Evolutionary conservation across 1,139 yeast species (phyloP).

Genomic region (Pichia norvegensis): DNA sequence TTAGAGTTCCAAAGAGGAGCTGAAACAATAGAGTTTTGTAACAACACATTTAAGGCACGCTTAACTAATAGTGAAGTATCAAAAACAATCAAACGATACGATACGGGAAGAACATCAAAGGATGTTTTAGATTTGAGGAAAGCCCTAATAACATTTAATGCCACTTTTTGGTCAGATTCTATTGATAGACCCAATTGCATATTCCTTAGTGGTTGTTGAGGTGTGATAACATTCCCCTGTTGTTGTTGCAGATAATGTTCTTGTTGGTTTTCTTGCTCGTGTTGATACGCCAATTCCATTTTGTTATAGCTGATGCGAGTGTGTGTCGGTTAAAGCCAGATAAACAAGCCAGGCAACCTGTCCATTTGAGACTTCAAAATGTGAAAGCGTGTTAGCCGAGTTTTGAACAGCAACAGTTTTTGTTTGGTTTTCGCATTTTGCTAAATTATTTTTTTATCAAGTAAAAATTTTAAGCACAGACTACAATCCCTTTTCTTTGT

Average conservation of each 20-base stretch:
- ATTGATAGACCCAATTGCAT: not conserved
- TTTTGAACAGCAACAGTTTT: not conserved
- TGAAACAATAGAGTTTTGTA: slow-evolving; percentile 90
- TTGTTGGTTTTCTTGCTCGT: not conserved
- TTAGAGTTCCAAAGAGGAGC: slow-evolving; percentile 97
- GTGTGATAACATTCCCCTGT: not conserved
- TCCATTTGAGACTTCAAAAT: not conserved
- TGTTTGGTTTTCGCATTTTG: not conserved
- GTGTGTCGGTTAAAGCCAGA: not conserved
- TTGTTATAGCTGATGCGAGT: not conserved
- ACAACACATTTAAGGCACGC: slow-evolving; percentile 78
- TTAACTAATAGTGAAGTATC: slow-evolving; percentile 89
- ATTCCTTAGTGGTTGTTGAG: not conserved
- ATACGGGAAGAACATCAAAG: slow-evolving; percentile 93
- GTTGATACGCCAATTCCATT: not conserved
- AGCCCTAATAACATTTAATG: slow-evolving; percentile 68
- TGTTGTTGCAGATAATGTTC: not conserved
- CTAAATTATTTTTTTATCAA: not conserved
- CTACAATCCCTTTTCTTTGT: not conserved
- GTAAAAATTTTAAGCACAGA: not conserved
- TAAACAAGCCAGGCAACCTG: not conserved
- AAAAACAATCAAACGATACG: slow-evolving; percentile 84
- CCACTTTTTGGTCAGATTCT: slow-evolving; percentile 48
- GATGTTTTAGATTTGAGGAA: slow-evolving; percentile 88
- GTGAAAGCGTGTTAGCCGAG: too few relatives aligned